These are phyloP conservation scores for Amaranthus palmeri DNA, from an alignment of 148 eudicot species.

Conservation along the genomic window DNA sequence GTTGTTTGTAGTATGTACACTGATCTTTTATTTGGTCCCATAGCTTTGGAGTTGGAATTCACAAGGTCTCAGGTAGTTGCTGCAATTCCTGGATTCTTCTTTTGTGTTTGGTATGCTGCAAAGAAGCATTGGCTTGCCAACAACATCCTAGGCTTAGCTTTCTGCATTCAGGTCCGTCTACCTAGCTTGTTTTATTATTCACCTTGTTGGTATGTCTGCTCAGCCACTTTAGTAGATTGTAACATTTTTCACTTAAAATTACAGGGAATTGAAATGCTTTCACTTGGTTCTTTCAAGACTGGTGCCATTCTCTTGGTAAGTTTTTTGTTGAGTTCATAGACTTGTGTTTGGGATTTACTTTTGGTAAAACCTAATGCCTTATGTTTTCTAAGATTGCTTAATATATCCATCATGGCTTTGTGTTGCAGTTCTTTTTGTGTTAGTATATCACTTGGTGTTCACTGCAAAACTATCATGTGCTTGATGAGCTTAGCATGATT, in stretches of 20 bases:
- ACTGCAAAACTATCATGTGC: no score
- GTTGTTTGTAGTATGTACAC: constrained; percentile 25
- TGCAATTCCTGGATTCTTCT: constrained; percentile 83
- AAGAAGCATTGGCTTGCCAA: constrained; percentile 99
- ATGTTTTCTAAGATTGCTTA: no score
- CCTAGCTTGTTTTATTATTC: not conserved
- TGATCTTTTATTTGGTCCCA: constrained; percentile 26
- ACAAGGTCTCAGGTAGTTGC: constrained; percentile 90
- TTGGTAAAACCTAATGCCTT: not conserved
- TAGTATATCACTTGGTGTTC: no score
- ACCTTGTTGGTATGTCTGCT: not conserved
- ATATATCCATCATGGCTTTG: no score
- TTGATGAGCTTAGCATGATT: no score
- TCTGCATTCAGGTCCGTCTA: constrained; percentile 79
- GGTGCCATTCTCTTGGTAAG: constrained; percentile 95
- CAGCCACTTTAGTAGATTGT: no score
- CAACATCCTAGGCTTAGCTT: constrained; percentile 85
- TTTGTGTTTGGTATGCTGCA: constrained; percentile 94
- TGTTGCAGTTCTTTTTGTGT: no score
- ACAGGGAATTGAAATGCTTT: constrained; percentile 98
- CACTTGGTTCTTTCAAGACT: constrained; percentile 96
- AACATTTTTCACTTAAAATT: constrained; percentile 10
- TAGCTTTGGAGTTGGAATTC: constrained; percentile 94
- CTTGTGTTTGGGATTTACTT: not conserved
- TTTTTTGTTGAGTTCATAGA: not conserved